Conservation (phyloP, 495 filamentous ascomycete species). For the Chaetomium fimeti region DNA sequence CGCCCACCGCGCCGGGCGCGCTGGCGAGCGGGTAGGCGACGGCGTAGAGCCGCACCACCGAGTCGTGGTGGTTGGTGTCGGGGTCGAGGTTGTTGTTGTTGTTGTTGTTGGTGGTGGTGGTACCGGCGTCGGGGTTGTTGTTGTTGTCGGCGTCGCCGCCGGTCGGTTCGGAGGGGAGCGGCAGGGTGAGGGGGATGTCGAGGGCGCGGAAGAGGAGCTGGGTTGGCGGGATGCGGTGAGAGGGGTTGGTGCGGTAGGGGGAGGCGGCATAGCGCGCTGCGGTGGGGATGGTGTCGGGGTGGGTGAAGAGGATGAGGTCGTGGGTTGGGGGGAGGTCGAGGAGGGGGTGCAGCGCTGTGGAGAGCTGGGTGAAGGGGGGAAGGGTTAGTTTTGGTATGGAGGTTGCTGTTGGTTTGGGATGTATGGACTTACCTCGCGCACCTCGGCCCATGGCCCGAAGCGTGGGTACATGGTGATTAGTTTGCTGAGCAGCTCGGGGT, state of each 20-base stretch:
- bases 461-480: slow-evolving; percentile 46
- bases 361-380: slow-evolving; percentile 24
- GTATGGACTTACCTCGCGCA: slow-evolving; percentile 26
- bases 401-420: too few species aligned
- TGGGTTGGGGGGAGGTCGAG: slow-evolving; percentile 32
- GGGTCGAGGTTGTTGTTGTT: not conserved
- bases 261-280: slow-evolving; percentile 30
- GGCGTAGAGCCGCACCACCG: slow-evolving; percentile 35
- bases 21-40: slow-evolving; percentile 37
- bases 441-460: slow-evolving; percentile 38
- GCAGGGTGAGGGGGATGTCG: slow-evolving; percentile 26
- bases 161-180: slow-evolving; percentile 3
- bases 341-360: slow-evolving; percentile 27
- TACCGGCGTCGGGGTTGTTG: too few species aligned
- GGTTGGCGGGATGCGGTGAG: slow-evolving; percentile 20
- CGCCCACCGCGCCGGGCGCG: slow-evolving; percentile 31
- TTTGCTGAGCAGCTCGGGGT: slow-evolving; percentile 28
- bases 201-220: slow-evolving; percentile 40
- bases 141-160: slow-evolving; percentile 2
- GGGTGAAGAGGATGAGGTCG: slow-evolving; percentile 32
- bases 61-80: not conserved
- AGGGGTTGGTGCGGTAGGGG: slow-evolving; percentile 19
- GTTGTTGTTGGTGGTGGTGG: too few species aligned
- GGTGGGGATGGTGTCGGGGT: slow-evolving; percentile 27
- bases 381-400: not conserved